phyloP scores from a whole-genome alignment of 2,329 filamentous ascomycete species.

The Alternaria novae-zelandiae region DNA sequence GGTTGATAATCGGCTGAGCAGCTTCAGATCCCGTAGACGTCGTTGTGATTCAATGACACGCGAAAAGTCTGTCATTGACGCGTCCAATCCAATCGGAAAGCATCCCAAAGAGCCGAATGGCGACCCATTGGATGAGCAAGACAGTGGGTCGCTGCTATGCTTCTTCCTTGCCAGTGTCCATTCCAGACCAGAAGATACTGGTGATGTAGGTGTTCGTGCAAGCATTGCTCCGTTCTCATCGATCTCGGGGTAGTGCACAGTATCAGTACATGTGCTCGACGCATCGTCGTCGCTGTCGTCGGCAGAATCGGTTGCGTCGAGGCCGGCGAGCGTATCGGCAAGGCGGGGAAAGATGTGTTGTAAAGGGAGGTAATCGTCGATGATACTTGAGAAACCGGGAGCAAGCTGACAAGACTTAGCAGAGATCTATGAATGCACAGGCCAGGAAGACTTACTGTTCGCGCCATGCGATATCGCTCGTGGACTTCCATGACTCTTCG shows the following conservation, averaged over 20 bases:
- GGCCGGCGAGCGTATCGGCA: constrained; percentile 28
- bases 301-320: constrained; percentile 32
- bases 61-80: constrained; percentile 39
- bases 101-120: constrained; percentile 40
- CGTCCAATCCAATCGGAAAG: constrained; percentile 46
- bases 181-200: constrained; percentile 28
- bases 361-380: constrained; percentile 40
- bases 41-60: constrained; percentile 42
- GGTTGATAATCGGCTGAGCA: constrained; percentile 35
- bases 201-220: constrained; percentile 21
- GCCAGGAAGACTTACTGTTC: constrained; percentile 27
- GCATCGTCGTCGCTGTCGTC: constrained; percentile 31
- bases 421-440: not conserved
- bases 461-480: constrained; percentile 41
- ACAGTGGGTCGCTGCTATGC: constrained; percentile 37
- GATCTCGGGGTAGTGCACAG: constrained; percentile 42
- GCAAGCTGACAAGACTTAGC: constrained; percentile 29
- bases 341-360: constrained; percentile 38
- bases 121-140: constrained; percentile 38
- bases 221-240: constrained; percentile 38
- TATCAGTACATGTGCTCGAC: constrained; percentile 40
- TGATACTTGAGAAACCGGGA: constrained; percentile 36
- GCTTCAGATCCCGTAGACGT: constrained; percentile 35
- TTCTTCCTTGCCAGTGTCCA: constrained; percentile 38
- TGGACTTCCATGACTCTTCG: constrained; percentile 46